A percentile compares a stretch with the other conserved stretches of the same genome.
Conservation (phyloP, 108 stramenopile species). For the Heterococcus sp. region DNA sequence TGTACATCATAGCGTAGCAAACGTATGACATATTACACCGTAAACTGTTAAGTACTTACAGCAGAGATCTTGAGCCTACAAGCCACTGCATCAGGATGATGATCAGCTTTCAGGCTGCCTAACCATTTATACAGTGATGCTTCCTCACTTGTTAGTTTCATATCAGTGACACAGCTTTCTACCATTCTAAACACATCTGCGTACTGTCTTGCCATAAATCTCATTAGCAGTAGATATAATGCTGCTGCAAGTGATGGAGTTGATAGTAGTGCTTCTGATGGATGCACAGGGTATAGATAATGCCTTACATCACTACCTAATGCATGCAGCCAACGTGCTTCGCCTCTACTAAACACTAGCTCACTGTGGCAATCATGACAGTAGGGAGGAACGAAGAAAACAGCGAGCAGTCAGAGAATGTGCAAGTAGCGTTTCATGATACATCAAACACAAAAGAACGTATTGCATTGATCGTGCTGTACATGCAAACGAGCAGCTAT, state of each 20-base stretch:
- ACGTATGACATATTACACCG: too few relatives aligned
- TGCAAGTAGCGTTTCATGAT: too few relatives aligned
- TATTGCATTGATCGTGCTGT: too few relatives aligned
- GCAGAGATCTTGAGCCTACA: constrained; percentile 73
- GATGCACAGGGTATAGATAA: constrained; percentile 93
- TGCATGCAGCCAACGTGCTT: constrained; percentile 92
- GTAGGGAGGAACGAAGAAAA: too few relatives aligned
- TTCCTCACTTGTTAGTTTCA: constrained; percentile 81
- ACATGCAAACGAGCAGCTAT: too few relatives aligned
- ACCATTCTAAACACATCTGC: constrained; percentile 89
- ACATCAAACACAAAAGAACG: too few relatives aligned
- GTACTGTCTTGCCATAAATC: constrained; percentile 93
- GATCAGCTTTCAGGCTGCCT: constrained; percentile 66
- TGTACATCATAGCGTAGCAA: too few relatives aligned
- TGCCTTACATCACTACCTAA: constrained; percentile 85
- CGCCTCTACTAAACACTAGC: constrained; percentile 82
- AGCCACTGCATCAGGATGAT: constrained; percentile 81
- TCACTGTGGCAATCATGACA: too few relatives aligned
- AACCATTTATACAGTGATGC: constrained; percentile 57
- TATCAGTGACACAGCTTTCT: constrained; percentile 91
- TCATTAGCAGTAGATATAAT: constrained; percentile 92
- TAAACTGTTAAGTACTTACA: too few relatives aligned
- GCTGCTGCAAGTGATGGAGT: constrained; percentile 88
- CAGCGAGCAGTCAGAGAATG: too few relatives aligned
- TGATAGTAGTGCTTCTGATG: constrained; percentile 26